Evolutionary conservation across 305 asterid genomes (phyloP), one percentile per base, ranked within the genome.

Genomic region (Fraxinus dipetala): DNA sequence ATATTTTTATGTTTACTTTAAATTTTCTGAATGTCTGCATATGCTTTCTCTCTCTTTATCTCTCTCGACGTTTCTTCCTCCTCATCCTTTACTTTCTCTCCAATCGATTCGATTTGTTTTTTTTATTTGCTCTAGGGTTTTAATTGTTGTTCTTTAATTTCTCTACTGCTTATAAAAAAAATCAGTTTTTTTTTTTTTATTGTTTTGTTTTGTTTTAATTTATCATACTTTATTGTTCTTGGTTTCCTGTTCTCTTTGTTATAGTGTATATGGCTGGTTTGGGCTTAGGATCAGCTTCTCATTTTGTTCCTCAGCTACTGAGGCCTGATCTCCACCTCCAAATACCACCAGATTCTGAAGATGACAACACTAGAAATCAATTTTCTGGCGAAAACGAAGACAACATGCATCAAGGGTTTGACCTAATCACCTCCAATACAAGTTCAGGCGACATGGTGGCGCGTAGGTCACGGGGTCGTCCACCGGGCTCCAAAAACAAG

Each of bases 81-180:
- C 61, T 63, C 87, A 54, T 77, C 86, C 85, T 85, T 78, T 82
- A 87, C 89, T 86, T 84, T 85, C 91, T 85, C 90, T 77, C 88
- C 87, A 85, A 87, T 86, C 84, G 86, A 87, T 90, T 76, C 89
- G 75, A 81, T 80, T 84, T 74, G 81, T 90, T 90, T 88, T 87
- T 89, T 91, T 45, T 45, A 86, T 88, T 85, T 85, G 80, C 76
- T 84, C 92, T 91, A 91, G 95, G 94, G 93, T 89, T 93, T 87
- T 79, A 85, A 86, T 81, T 85, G 82, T 87, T 86, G 45, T 45
- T 78, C 82, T 83, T 82, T 79, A 22, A 48, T 89, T 84, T 84
- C 81, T 79, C 82, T 86, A 6, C 48, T 22, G 13, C 59, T 32
- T 59, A 74, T 40, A 9, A 40, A 83, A 81, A 75, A 85, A 81